phyloP scores from a whole-genome alignment of 768 basidiomycete species.

The Cubamyces lactineus region DNA sequence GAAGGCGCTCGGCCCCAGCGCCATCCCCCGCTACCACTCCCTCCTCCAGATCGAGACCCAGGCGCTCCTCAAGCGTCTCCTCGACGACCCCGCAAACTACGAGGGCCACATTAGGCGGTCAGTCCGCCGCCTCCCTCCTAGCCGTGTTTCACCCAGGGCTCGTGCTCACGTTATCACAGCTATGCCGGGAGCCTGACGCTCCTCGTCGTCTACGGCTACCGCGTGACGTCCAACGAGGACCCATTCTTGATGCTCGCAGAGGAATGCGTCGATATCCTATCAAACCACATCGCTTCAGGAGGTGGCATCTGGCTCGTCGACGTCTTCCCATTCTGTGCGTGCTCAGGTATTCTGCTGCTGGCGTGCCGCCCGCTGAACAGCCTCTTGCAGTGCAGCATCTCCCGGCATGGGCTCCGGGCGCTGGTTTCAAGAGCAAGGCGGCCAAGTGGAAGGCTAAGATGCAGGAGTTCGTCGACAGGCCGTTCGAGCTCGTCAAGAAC shows the following conservation, averaged over 20 bases:
- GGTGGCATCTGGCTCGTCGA: conserved; percentile 51
- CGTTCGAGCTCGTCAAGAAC: conserved; percentile 60
- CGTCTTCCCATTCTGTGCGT: conserved; percentile 41
- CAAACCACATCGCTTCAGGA: conserved; percentile 48
- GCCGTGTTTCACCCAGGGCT: background rate
- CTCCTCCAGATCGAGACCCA: conserved; percentile 59
- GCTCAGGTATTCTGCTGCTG: background rate
- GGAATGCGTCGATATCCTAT: conserved; percentile 45
- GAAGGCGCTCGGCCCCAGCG: conserved; percentile 56
- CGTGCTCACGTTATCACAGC: conserved; percentile 36
- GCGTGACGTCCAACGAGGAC: conserved; percentile 44
- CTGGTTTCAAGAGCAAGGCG: conserved; percentile 66
- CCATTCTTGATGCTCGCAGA: conserved; percentile 45
- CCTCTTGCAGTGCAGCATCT: conserved; percentile 49
- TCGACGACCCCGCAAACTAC: conserved; percentile 44
- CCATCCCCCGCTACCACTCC: conserved; percentile 58
- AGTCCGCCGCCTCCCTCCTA: background rate
- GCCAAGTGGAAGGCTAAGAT: conserved; percentile 64
- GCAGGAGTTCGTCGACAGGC: conserved; percentile 65
- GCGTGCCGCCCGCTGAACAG: conserved; percentile 32
- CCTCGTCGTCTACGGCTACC: conserved; percentile 68
- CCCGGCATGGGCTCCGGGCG: conserved; percentile 69
- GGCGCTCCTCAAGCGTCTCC: conserved; percentile 56
- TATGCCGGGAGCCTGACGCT: conserved; percentile 55
- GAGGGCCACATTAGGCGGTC: conserved; percentile 43